These are phyloP conservation scores for Lachnellula occidentalis DNA, from an alignment of 2,329 filamentous ascomycete species.

Conservation along the genomic window DNA sequence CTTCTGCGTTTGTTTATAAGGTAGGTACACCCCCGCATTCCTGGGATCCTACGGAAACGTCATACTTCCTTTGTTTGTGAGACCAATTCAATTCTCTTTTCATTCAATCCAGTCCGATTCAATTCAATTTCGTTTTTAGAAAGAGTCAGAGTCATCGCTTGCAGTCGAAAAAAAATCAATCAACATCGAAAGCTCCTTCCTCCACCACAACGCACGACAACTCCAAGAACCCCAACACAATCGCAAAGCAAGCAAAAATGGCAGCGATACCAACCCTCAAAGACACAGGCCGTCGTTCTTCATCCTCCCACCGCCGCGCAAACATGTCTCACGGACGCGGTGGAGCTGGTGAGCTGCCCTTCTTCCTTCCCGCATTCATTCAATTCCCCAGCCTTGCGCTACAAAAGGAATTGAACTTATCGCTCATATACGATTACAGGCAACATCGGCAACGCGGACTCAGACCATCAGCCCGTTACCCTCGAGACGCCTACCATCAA, in stretches of 20 bases:
- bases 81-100: not conserved
- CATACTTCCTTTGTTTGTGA: not conserved
- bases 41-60: not conserved
- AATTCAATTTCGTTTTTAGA: not conserved
- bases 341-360: slow-evolving; percentile 53
- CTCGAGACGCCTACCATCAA: slow-evolving; percentile 81
- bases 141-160: not conserved
- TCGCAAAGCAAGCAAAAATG: slow-evolving; percentile 12
- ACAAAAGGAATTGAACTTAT: too few relatives aligned
- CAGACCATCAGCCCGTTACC: slow-evolving; percentile 51
- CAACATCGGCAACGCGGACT: slow-evolving; percentile 57
- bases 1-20: not conserved
- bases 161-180: not conserved
- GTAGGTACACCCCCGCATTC: not conserved
- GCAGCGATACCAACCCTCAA: slow-evolving; percentile 20
- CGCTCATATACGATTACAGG: slow-evolving; percentile 33
- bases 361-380: too few relatives aligned
- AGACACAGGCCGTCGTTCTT: slow-evolving; percentile 15
- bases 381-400: not conserved
- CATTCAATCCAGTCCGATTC: not conserved
- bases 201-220: not conserved
- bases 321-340: slow-evolving; percentile 64
- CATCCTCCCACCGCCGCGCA: slow-evolving; percentile 15
- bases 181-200: not conserved
- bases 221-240: not conserved